Base-by-base conservation (phyloP, 208 protist species). In the Blastocrithidia nonstop region DNA sequence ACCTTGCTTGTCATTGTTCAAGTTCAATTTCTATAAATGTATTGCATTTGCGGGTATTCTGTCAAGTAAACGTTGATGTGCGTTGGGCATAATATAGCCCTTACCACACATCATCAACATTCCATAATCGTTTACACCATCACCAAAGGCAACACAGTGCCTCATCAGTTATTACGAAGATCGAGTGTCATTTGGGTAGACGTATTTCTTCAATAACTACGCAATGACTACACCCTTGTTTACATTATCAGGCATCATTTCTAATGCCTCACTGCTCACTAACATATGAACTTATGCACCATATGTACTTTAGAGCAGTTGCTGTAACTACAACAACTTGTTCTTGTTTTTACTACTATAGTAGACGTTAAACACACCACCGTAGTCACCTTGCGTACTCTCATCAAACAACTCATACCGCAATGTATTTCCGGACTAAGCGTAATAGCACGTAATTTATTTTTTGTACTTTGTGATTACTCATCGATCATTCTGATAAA, bases 1-100 rank as follows among this genome's bases (percentile, higher is more conserved):
- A 8, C 82, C 77, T n/a, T 56, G 73, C 36, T 87, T 71, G 4
- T 87, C 66, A 35, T 60, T 51, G 54, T 83, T 79, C 5, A 20
- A 40, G 5, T 71, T 59, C 1, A 87, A 56, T 22, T 75, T 54
- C 39, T 88, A 70, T 17, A 81, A 23, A 19, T 88, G 31, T 11
- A 54, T 42, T 38, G 16, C 35, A 27, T 60, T 46, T 20, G 47
- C 28, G 3, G 51, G 50, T 7, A 76, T 33, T 3, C 35, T n/a
- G 25, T 61, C 36, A 1, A 57, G 28, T 20, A 76, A 45, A 0
- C 39, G 49, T 1, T 1, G 13, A 47, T 53, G 53, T 6, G 57
- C 56, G 43, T 73, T 73, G 2, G 26, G 36, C 66, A 71, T 71
- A 23, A 74, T 26, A 50, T 58, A 79, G 29, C 57, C 60, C 21